Base-by-base conservation (phyloP, 78 protist species). In the Paratrimastix pyriformis region DNA sequence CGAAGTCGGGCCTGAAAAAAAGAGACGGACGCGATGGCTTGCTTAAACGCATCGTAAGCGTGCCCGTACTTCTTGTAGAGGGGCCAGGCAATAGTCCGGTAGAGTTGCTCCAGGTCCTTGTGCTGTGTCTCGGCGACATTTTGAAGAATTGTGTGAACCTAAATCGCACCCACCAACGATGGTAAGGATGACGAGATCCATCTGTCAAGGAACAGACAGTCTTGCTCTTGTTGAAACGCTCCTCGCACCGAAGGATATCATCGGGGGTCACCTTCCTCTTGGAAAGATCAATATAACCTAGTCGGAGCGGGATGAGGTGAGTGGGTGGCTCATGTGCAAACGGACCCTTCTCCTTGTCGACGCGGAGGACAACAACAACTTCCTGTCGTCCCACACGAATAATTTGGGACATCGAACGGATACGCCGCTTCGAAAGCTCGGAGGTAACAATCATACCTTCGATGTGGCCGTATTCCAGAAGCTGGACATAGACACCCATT, bases 371-470 rank as follows among this genome's bases (percentile, higher is more conserved):
- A 21, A 84, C 84, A 44, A 88, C 95, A 13, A 84, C 91, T 81
- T 93, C 96, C n/a, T 64, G 55, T 32, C 86, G 59, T 26, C 94
- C 98, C 11, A 89, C 96, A 43, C 92, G 88, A 48, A 91, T 84
- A 38, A 92, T 76, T 77, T 92, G 87, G 72, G 85, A 71, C 62
- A 97, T 74, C 7, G 97, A 89, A 73, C 97, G 89, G 74, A 95
- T 94, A 57, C 98, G 94, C 43, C 93, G 76, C 2, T 97, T 72
- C 1, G 96, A 86, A 32, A 97, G 82, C 84, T 95, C 99, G 29
- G 93, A 76, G 18, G 86, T 76, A 72, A 90, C 79, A 46, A 97
- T 91, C 97, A 95, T 90, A 39, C 98, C 99, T 74, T 93, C 85
- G n/a, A 57, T 37, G 71, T 75, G 71, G 78, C 58, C 60, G 83